A percentile compares a stretch with the other conserved stretches of the same genome.
Evolutionary conservation across 208 protist genomes (phyloP).

Genomic region (Entamoeba invadens): DNA sequence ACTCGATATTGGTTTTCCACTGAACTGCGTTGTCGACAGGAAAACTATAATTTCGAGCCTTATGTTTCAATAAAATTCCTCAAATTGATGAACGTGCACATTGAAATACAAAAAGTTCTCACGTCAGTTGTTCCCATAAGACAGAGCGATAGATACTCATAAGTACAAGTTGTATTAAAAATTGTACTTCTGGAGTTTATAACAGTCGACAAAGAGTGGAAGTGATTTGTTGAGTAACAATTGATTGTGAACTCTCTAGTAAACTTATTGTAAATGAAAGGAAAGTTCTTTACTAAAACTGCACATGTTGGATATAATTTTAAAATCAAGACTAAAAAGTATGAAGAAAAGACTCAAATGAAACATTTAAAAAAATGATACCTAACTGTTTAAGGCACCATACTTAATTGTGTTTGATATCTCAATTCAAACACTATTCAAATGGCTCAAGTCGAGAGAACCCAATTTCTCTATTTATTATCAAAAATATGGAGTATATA

Average conservation of each 20-base stretch:
- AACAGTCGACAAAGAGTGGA: background rate
- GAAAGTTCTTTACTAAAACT: background rate
- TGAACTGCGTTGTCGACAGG: background rate
- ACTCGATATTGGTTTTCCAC: background rate
- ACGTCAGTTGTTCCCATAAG: background rate
- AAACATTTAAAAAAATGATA: background rate
- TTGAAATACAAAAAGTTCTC: background rate
- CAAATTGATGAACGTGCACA: background rate
- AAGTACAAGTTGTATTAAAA: background rate
- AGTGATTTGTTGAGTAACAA: background rate
- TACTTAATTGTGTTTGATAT: background rate
- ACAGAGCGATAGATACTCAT: background rate
- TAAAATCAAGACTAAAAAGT: background rate
- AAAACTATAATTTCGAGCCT: background rate
- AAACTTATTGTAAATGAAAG: background rate
- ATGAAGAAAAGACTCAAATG: background rate
- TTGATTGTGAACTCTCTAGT: background rate
- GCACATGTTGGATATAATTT: background rate
- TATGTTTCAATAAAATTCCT: background rate
- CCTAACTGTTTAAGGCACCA: background rate
- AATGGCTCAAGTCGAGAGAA: background rate
- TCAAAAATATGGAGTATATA: background rate
- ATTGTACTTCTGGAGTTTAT: background rate
- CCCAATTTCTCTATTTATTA: background rate
- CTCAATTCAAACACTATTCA: too few species aligned